Percentiles rank a stretch among this genome's conserved stretches.
Evolutionary conservation across 192 early-diverging fungal species (phyloP).

Genomic region (Umbelopsis vinacea): DNA sequence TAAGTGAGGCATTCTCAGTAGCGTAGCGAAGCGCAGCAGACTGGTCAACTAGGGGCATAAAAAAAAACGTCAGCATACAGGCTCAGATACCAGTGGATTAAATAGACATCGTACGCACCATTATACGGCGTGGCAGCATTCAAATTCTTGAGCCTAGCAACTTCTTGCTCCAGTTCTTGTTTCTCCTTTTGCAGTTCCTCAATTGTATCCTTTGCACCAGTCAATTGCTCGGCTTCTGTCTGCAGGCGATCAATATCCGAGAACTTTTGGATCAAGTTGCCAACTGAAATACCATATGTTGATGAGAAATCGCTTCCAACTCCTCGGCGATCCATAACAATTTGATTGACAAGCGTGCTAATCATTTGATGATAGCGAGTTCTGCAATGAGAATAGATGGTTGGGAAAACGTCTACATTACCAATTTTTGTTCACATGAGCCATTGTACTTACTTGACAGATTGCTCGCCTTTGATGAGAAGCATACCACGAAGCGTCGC

Average conservation of each 20-base stretch:
- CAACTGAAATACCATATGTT: constrained; percentile 68
- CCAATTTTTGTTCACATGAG: not conserved
- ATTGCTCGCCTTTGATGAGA: constrained; percentile 70
- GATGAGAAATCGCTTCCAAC: constrained; percentile 60
- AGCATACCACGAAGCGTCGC: constrained; percentile 72
- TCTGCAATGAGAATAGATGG: constrained; percentile 39
- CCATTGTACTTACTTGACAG: constrained; percentile 60
- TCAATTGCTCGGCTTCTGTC: constrained; percentile 61
- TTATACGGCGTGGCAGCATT: constrained; percentile 22
- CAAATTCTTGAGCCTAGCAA: constrained; percentile 60
- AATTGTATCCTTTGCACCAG: constrained; percentile 58
- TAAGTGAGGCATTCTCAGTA: constrained; percentile 43
- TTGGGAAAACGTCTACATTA: not conserved
- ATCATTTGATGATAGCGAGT: constrained; percentile 77
- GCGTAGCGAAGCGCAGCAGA: constrained; percentile 54
- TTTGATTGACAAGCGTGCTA: constrained; percentile 72
- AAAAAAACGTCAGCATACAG: not conserved
- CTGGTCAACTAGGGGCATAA: not conserved
- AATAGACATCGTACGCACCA: not conserved
- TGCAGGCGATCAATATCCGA: constrained; percentile 74
- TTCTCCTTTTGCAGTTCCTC: constrained; percentile 63
- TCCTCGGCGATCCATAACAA: constrained; percentile 76
- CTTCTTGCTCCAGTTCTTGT: constrained; percentile 59
- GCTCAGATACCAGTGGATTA: not conserved
- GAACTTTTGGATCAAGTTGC: constrained; percentile 70